A percentile compares a stretch with the other conserved stretches of the same genome.
Conservation (phyloP, 345 rosid species). For the Gynandropsis gynandra region DNA sequence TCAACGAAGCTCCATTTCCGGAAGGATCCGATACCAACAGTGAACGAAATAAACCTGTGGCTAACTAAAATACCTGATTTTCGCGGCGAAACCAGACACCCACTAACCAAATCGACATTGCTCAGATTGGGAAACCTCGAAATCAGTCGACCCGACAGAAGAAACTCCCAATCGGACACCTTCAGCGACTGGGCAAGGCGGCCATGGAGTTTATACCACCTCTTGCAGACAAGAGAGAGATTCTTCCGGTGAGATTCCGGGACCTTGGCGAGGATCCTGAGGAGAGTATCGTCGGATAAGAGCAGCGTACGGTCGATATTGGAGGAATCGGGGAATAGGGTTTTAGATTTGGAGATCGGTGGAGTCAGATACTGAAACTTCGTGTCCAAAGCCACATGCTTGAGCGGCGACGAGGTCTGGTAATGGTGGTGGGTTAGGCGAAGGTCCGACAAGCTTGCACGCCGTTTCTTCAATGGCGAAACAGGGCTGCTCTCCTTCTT, state of each 20-base stretch:
- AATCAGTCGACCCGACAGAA: constrained; percentile 56
- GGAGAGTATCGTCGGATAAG: constrained; percentile 65
- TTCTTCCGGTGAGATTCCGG: constrained; percentile 45
- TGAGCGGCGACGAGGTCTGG: constrained; percentile 34
- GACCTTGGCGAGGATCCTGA: constrained; percentile 48
- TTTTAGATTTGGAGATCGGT: constrained; percentile 34
- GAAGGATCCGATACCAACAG: constrained; percentile 36
- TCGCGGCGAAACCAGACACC: constrained; percentile 42
- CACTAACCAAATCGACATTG: constrained; percentile 48
- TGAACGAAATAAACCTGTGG: constrained; percentile 39
- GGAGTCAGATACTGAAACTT: constrained; percentile 44
- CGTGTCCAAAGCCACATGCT: constrained; percentile 43
- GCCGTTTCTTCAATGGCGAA: constrained; percentile 42
- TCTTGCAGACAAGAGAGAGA: constrained; percentile 73
- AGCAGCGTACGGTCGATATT: constrained; percentile 54
- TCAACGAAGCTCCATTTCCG: constrained; percentile 31
- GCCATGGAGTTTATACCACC: constrained; percentile 82
- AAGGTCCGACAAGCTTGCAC: constrained; percentile 54
- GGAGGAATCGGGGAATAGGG: constrained; percentile 41
- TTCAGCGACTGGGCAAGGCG: constrained; percentile 52
- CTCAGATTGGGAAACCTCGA: constrained; percentile 65
- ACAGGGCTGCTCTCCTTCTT: constrained; percentile 37
- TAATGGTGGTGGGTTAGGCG: constrained; percentile 39
- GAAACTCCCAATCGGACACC: constrained; percentile 65
- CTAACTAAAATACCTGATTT: constrained; percentile 52